A percentile compares a stretch with the other conserved stretches of the same genome.
These are phyloP conservation scores for Mycena leptocephala DNA, from an alignment of 768 basidiomycete genomes.

Conservation along the genomic window DNA sequence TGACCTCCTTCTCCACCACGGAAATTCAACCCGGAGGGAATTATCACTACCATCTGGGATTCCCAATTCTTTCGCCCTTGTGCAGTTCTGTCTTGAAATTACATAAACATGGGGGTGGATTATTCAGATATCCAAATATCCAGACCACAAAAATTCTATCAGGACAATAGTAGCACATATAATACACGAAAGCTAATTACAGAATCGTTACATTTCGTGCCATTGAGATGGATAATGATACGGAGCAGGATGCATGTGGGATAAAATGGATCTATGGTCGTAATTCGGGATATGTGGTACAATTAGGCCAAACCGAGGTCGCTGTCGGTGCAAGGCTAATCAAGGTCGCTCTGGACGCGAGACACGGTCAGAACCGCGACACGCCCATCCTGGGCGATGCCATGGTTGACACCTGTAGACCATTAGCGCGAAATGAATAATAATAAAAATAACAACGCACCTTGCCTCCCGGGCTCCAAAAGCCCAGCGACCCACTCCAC, in stretches of 20 bases:
- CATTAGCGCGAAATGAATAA: not conserved
- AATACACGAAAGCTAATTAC: not conserved
- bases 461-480: slow-evolving; percentile 77
- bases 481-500: slow-evolving; percentile 85
- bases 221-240: not conserved
- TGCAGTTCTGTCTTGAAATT: too few species aligned
- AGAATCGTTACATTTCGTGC: not conserved
- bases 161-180: not conserved
- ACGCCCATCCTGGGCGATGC: slow-evolving; percentile 85
- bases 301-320: not conserved
- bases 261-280: slow-evolving; percentile 4
- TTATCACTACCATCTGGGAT: too few species aligned
- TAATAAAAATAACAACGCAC: slow-evolving; percentile 53
- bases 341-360: slow-evolving; percentile 50
- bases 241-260: not conserved
- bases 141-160: too few species aligned
- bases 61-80: too few species aligned
- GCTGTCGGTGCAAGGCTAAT: not conserved
- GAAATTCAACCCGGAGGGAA: not conserved
- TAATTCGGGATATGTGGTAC: not conserved
- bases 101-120: too few species aligned
- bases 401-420: slow-evolving; percentile 81
- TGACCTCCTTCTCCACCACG: not conserved
- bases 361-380: slow-evolving; percentile 84
- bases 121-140: too few species aligned